Percentiles rank a stretch among this genome's conserved stretches.
phyloP scores from a whole-genome alignment of 495 filamentous ascomycete species.

The Stereocaulon alpinum region DNA sequence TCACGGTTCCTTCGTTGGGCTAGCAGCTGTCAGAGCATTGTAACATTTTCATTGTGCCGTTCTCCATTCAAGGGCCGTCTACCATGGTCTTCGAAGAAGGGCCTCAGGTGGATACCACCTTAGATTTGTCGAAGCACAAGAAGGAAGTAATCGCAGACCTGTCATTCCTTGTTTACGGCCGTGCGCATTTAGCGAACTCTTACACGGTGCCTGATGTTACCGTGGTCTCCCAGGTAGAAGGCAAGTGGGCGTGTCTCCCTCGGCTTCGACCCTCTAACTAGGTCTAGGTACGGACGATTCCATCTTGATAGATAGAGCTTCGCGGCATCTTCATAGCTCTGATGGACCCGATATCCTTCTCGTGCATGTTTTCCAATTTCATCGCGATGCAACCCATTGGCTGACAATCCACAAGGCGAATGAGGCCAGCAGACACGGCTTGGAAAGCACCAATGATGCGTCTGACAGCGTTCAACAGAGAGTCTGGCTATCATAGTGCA shows the following conservation, averaged over 20 bases:
- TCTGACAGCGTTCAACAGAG: background rate
- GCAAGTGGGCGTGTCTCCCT: background rate
- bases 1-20: too few relatives aligned
- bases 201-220: background rate
- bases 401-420: background rate
- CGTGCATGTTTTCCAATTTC: background rate
- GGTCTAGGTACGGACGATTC: background rate
- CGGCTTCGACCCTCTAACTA: background rate
- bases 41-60: background rate
- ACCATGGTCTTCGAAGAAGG: background rate
- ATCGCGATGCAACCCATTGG: background rate
- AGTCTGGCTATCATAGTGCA: background rate
- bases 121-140: background rate
- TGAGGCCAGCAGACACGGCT: background rate
- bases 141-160: background rate
- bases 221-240: background rate
- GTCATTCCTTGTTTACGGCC: background rate
- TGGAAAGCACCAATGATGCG: constrained; percentile 1
- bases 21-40: background rate
- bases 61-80: background rate
- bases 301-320: background rate
- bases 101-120: background rate
- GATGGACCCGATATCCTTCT: background rate
- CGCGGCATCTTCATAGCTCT: background rate
- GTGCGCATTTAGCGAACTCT: background rate